Evolutionary conservation across 2,329 filamentous ascomycete genomes (phyloP).

Genomic region (Penicillium hesseltinei): DNA sequence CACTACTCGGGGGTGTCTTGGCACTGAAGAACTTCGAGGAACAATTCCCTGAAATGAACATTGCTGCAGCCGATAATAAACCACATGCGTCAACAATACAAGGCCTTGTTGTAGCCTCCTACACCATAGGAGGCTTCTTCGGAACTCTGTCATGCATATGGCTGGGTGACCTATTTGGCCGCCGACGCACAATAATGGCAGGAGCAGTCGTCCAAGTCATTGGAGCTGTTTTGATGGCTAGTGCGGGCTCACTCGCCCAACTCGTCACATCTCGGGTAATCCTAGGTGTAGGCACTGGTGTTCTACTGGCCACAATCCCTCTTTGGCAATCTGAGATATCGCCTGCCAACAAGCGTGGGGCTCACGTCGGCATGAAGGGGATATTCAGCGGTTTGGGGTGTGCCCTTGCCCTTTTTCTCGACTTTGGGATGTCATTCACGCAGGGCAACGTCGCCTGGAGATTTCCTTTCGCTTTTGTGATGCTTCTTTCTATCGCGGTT

Average conservation of each 20-base stretch:
- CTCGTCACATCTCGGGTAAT: constrained; percentile 15
- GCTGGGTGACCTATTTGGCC: constrained; percentile 21
- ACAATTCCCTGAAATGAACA: constrained; percentile 21
- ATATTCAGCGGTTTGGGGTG: constrained; percentile 22
- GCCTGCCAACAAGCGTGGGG: constrained; percentile 19
- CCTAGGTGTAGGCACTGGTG: constrained; percentile 18
- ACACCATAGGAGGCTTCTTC: constrained; percentile 20
- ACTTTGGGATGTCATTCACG: constrained; percentile 24
- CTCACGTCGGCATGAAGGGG: constrained; percentile 23
- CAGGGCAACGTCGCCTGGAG: constrained; percentile 18
- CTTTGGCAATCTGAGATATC: constrained; percentile 26
- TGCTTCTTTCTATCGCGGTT: constrained; percentile 16
- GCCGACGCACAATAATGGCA: constrained; percentile 21
- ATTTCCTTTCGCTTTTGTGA: constrained; percentile 19
- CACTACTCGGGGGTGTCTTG: constrained; percentile 22
- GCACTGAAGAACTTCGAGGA: constrained; percentile 17
- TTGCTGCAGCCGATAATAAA: constrained; percentile 8
- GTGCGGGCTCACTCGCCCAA: constrained; percentile 14
- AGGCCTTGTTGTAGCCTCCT: constrained; percentile 19
- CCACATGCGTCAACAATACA: constrained; percentile 19
- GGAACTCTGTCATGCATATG: constrained; percentile 23
- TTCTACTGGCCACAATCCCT: constrained; percentile 19
- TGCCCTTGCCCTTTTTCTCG: constrained; percentile 20
- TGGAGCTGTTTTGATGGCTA: constrained; percentile 16
- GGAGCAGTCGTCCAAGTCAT: constrained; percentile 18